A percentile compares a stretch with the other conserved stretches of the same genome.
phyloP scores from a whole-genome alignment of 192 early-diverging fungal species.

The Linnemannia exigua region DNA sequence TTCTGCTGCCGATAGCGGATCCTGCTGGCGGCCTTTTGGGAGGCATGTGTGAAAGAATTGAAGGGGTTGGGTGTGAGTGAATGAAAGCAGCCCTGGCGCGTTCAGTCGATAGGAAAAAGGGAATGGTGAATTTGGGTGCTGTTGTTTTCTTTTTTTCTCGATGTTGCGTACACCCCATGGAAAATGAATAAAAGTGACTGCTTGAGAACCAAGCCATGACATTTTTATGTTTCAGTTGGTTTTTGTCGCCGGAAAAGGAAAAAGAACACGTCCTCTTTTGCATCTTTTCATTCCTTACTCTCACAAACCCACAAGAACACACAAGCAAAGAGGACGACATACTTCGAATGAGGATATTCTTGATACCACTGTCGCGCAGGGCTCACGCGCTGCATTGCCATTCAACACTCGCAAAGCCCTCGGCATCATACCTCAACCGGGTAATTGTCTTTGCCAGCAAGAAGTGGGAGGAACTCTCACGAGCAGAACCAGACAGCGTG shows the following conservation, averaged over 20 bases:
- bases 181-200: no score
- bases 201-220: no score
- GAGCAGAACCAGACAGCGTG: slow-evolving; percentile 62
- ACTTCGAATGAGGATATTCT: slow-evolving; percentile 56
- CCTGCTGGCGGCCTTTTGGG: not conserved
- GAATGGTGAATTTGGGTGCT: no score
- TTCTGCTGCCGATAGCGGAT: not conserved
- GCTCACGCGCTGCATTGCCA: slow-evolving; percentile 69
- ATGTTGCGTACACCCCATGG: no score
- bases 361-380: slow-evolving; percentile 65
- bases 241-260: no score
- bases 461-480: slow-evolving; percentile 68
- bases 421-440: slow-evolving; percentile 59
- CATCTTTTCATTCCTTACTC: no score
- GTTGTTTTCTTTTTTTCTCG: no score
- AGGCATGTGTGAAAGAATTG: not conserved
- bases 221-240: no score
- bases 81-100: not conserved
- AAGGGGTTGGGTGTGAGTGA: not conserved
- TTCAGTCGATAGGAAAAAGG: not conserved
- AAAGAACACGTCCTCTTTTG: no score
- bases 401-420: slow-evolving; percentile 53
- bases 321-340: not conserved
- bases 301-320: not conserved
- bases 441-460: slow-evolving; percentile 60